Percentiles rank a stretch among this genome's conserved stretches.
Conservation (phyloP, 2,329 filamentous ascomycete species). For the Furcasterigmium sp. region DNA sequence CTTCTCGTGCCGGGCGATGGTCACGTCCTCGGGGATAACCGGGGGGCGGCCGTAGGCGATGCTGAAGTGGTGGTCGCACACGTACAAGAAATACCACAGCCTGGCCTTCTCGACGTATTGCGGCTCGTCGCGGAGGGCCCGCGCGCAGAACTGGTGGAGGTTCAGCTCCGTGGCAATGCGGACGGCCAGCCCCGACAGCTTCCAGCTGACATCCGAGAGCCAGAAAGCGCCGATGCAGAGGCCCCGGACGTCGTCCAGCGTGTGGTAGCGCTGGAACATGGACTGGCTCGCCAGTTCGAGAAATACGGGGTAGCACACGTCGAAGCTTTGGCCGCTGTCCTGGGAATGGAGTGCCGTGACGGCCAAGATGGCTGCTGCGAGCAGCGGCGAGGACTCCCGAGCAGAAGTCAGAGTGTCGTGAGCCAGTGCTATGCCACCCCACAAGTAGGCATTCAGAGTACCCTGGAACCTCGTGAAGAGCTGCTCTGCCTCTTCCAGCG, state of each 20-base stretch:
- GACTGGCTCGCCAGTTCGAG: constrained; percentile 50
- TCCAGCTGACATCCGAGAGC: constrained; percentile 52
- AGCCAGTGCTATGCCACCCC: constrained; percentile 23
- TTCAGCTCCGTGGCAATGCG: constrained; percentile 54
- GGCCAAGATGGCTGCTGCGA: constrained; percentile 24
- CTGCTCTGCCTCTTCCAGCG: constrained; percentile 18
- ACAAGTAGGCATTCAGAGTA: constrained; percentile 25
- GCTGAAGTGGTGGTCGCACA: constrained; percentile 62
- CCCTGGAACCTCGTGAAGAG: constrained; percentile 20
- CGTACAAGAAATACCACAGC: constrained; percentile 59
- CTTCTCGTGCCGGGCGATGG: constrained; percentile 51
- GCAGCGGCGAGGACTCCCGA: constrained; percentile 21
- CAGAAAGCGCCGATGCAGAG: constrained; percentile 61
- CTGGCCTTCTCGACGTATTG: constrained; percentile 50
- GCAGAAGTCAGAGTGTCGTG: constrained; percentile 20
- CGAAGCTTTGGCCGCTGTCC: constrained; percentile 40
- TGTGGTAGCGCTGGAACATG: constrained; percentile 48
- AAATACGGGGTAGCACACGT: constrained; percentile 53
- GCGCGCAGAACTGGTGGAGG: constrained; percentile 47
- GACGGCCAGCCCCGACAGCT: constrained; percentile 53
- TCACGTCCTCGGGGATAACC: constrained; percentile 51
- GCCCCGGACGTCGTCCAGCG: constrained; percentile 53
- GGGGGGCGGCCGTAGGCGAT: constrained; percentile 56
- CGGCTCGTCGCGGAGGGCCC: constrained; percentile 32
- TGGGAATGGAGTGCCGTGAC: constrained; percentile 24